phyloP scores from a whole-genome alignment of 441 rosid genomes.

The Pelargonium australe region DNA sequence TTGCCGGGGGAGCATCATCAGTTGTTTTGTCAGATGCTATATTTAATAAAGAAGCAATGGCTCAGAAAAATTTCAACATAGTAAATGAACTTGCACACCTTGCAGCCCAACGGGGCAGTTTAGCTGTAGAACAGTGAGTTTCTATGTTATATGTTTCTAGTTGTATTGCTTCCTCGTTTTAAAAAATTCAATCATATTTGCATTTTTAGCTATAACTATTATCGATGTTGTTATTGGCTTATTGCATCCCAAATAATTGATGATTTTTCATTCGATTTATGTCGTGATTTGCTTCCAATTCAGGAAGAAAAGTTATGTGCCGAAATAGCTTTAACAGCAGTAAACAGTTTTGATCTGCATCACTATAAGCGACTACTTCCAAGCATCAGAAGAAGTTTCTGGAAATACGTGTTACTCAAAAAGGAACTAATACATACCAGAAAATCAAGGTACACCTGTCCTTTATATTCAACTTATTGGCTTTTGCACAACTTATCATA shows the following conservation, averaged over 20 bases:
- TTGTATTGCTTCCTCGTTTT: not conserved
- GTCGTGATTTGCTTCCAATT: not conserved
- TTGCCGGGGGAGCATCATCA: conserved; percentile 41
- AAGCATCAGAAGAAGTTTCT: not conserved
- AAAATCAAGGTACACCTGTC: not conserved
- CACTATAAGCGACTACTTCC: not conserved
- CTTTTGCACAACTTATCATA: not conserved
- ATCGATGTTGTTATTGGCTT: not conserved
- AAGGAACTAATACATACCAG: not conserved
- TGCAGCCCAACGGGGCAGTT: conserved; percentile 35
- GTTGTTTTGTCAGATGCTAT: conserved; percentile 53
- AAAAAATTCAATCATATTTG: not conserved
- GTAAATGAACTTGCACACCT: conserved; percentile 31
- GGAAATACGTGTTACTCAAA: not conserved
- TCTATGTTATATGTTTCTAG: not conserved
- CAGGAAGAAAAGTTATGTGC: not conserved
- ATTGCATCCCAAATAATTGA: not conserved
- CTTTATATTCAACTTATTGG: not conserved
- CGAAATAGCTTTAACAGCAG: not conserved
- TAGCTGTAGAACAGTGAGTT: conserved; percentile 32
- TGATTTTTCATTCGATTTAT: not conserved
- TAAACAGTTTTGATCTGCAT: not conserved
- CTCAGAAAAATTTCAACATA: conserved; percentile 25
- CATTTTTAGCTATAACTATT: not conserved
- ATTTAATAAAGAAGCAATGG: conserved; percentile 38